A percentile compares a stretch with the other conserved stretches of the same genome.
These are phyloP conservation scores for Haematococcus lacustris DNA, from an alignment of 139 green algal genomes.

Conservation along the genomic window DNA sequence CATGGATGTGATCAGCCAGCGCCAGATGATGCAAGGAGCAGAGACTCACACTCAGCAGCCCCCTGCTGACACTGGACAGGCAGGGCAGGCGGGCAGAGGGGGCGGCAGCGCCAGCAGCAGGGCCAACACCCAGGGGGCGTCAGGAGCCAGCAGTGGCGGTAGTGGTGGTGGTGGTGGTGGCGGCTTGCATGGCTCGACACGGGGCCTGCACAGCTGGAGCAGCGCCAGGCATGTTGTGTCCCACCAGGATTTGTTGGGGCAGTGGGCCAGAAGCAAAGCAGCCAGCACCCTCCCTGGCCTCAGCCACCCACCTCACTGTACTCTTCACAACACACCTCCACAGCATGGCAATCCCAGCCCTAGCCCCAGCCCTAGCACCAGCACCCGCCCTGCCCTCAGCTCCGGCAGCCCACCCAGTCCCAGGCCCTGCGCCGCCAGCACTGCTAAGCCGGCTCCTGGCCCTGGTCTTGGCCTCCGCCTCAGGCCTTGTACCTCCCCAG, in stretches of 20 bases:
- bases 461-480: too few species aligned
- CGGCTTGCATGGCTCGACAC: neutral
- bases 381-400: neutral
- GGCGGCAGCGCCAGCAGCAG: neutral
- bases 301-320: too few species aligned
- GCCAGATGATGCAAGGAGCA: constrained; percentile 43
- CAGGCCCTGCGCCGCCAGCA: neutral
- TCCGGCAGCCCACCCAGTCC: too few species aligned
- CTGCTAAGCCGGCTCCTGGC: too few species aligned
- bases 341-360: too few species aligned
- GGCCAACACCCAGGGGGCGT: neutral
- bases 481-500: too few species aligned
- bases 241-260: too few species aligned
- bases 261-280: too few species aligned
- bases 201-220: neutral
- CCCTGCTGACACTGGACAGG: neutral
- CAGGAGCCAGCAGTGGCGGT: neutral
- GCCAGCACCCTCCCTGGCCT: too few species aligned
- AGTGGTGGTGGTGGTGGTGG: neutral
- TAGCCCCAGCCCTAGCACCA: neutral
- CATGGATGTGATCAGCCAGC: constrained; percentile 79
- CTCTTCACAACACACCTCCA: too few species aligned
- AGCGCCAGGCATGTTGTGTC: too few species aligned
- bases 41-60: constrained; percentile 16
- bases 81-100: neutral